Evolutionary conservation across 2,329 filamentous ascomycete genomes (phyloP).

Genomic region (Aulographum hederae): DNA sequence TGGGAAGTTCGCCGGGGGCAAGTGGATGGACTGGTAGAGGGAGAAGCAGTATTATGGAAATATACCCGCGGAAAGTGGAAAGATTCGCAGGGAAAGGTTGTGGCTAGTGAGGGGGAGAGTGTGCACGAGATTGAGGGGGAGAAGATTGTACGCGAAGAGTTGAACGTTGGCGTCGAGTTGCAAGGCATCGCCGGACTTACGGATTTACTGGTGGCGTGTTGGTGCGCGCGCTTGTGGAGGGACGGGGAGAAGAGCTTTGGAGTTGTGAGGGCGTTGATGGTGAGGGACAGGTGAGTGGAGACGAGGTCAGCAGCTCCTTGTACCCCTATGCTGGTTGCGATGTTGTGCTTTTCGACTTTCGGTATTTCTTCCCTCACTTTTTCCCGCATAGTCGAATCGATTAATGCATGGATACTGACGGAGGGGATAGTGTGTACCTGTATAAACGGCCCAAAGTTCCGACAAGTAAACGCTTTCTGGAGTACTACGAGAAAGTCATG

Average conservation of each 20-base stretch:
- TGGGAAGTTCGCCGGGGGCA: conserved; percentile 3
- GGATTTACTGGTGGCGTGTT: conserved; percentile 4
- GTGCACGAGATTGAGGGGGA: not conserved
- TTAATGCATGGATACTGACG: too few species aligned
- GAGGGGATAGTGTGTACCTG: too few species aligned
- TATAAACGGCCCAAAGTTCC: too few species aligned
- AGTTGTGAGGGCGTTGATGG: conserved; percentile 3
- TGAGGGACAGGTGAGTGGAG: conserved; percentile 1
- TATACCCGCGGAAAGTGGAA: conserved; percentile 4
- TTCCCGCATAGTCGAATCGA: too few species aligned
- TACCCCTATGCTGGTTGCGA: too few species aligned
- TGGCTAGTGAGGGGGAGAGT: not conserved
- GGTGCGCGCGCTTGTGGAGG: conserved; percentile 4
- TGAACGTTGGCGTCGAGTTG: conserved; percentile 1
- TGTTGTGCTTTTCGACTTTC: not conserved
- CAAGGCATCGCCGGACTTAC: not conserved
- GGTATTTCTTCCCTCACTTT: conserved; percentile 1
- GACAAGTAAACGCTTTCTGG: too few species aligned
- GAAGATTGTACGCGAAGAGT: not conserved
- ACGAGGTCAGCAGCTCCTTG: too few species aligned
- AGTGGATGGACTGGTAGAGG: conserved; percentile 1
- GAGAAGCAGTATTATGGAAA: conserved; percentile 1
- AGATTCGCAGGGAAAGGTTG: conserved; percentile 1
- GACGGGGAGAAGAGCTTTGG: not conserved
- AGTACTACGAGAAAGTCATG: too few species aligned